Evolutionary conservation across 352 stramenopile species (phyloP), one percentile per base, ranked within the genome.

Genomic region (Hyphochytrium catenoides): DNA sequence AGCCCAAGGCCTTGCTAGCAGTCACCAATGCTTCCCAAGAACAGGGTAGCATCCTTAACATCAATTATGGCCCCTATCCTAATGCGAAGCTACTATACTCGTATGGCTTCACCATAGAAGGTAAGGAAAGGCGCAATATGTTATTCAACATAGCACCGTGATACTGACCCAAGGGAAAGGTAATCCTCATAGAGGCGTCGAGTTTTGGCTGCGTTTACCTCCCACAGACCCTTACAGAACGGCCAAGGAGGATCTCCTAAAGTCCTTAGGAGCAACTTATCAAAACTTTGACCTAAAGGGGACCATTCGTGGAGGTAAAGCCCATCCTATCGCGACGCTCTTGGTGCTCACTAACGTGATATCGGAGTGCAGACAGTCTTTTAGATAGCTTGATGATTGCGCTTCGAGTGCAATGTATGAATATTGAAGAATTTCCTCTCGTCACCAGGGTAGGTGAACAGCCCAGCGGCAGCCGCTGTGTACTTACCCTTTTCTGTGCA

Each of bases 11-110:
- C 18, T 20, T 41, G 16, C 36, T 31, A 20, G 19, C 36, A 5
- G 22, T 41, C n/a, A n/a, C n/a, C 33, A 30, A 43, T n/a, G 39
- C 39, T 12, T 34, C 36, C 22, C 56, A 57, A 20, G 46, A 41
- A 6, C 32, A 48, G 1, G 44, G 52, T 9, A 38, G 43, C 26
- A 38, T 62, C 4, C 44, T 74, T 27, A 39, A 56, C 9, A 70
- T 76, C 22, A 66, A 63, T 31, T 78, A 76, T 24, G 65, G 65
- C 0, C 57, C 57, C 41, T 78, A 78, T 41, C 64, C 57, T 29
- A 76, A 78, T 25, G 62, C 65, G 6, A 78, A 78, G 32, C 45
- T 78, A 30, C 56, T 78, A 17, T 78, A 76, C 48, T 74, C 59
- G 36, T 71, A 71, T 36, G 65, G 65, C 8, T 79, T 79, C 36